A percentile compares a stretch with the other conserved stretches of the same genome.
Conservation (phyloP, 257 asterid species). For the Przewalskia tangutica region DNA sequence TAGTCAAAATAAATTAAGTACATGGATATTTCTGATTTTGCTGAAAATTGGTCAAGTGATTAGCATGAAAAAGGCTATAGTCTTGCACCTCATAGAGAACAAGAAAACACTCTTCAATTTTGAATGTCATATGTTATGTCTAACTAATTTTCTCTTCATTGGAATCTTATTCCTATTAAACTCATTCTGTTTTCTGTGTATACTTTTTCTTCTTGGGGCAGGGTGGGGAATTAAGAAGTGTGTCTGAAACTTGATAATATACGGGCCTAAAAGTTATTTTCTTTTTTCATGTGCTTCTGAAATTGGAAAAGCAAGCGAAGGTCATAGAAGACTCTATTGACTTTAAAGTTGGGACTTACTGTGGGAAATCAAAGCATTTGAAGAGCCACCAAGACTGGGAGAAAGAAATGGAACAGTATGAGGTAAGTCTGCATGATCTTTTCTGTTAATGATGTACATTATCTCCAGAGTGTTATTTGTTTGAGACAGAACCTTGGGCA, state of each 20-base stretch:
- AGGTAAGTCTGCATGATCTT: slow-evolving; percentile 49
- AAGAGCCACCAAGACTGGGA: slow-evolving; percentile 57
- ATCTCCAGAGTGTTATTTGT: not conserved
- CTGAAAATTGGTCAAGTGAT: not conserved
- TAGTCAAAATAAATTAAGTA: not conserved
- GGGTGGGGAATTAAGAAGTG: not conserved
- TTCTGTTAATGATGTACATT: not conserved
- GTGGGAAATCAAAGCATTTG: slow-evolving; percentile 48
- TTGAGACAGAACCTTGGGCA: not conserved
- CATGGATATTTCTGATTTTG: not conserved
- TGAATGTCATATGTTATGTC: not conserved
- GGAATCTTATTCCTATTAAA: not conserved
- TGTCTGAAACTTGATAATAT: not conserved
- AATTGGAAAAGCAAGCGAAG: slow-evolving; percentile 71
- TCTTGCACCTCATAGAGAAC: not conserved
- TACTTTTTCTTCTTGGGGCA: not conserved
- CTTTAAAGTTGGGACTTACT: slow-evolving; percentile 59
- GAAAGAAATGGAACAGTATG: slow-evolving; percentile 66
- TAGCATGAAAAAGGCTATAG: not conserved
- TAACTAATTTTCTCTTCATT: not conserved
- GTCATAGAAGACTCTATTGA: slow-evolving; percentile 67
- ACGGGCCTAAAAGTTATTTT: not conserved
- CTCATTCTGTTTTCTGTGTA: not conserved
- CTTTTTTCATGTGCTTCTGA: slow-evolving; percentile 8
- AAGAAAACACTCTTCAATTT: not conserved